Evolutionary conservation across 805 yeast species (phyloP).

Genomic region (Teunomyces panamensis): DNA sequence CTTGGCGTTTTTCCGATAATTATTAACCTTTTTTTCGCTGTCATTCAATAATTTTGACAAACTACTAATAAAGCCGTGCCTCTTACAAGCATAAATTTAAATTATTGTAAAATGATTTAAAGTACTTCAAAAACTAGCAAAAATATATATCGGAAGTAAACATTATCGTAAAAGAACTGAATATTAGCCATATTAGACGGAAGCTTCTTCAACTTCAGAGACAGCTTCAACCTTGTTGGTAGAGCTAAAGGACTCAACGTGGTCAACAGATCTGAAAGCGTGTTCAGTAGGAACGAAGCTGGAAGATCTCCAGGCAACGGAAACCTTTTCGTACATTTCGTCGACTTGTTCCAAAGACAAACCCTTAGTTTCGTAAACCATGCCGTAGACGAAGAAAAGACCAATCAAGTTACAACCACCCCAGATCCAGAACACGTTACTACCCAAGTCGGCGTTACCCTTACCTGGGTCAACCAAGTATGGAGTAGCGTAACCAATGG

Average conservation of each 20-base stretch:
- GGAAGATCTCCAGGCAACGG: slow-evolving; percentile 32
- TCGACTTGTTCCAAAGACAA: slow-evolving; percentile 42
- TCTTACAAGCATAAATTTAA: background rate
- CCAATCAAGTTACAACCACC: slow-evolving; percentile 39
- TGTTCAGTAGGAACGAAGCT: slow-evolving; percentile 32
- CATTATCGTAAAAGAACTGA: background rate
- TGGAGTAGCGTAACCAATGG: slow-evolving; percentile 40
- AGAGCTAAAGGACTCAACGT: slow-evolving; percentile 11
- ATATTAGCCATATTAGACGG: slow-evolving; percentile 14
- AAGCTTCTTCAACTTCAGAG: slow-evolving; percentile 27
- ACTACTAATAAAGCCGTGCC: background rate
- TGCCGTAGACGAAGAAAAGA: slow-evolving; percentile 28
- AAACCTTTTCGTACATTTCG: slow-evolving; percentile 34
- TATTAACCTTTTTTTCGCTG: background rate
- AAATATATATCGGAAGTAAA: background rate
- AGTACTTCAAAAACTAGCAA: background rate
- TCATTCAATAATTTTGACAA: background rate
- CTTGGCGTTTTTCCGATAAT: background rate
- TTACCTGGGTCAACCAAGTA: slow-evolving; percentile 39
- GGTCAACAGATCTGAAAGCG: slow-evolving; percentile 30
- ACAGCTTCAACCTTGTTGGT: slow-evolving; percentile 23
- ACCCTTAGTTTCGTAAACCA: slow-evolving; percentile 41
- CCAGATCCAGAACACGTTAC: slow-evolving; percentile 43
- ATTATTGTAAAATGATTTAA: background rate
- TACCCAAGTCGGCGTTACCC: slow-evolving; percentile 38